Base-by-base conservation (phyloP, 2,329 filamentous ascomycete species). In the Ophiostoma ips region DNA sequence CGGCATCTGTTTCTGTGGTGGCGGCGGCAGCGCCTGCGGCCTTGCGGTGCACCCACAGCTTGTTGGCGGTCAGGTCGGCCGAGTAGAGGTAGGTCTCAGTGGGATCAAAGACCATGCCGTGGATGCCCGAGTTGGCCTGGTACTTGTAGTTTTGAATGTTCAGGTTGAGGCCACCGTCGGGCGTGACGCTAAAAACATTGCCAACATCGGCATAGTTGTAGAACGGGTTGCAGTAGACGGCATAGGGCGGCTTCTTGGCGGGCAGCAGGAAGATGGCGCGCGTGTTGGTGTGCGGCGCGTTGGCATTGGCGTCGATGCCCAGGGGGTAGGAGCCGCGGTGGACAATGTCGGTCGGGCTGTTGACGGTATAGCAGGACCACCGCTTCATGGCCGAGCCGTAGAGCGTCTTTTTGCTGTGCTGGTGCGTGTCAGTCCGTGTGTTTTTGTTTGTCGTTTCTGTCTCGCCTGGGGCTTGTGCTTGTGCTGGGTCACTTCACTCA, bases 301-400 rank as follows among this genome's bases (percentile, higher is more conserved):
- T 73, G 47, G 87, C 86, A 58, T 73, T 72, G 53, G 81, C 77
- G 62, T 94, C 76, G 57, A 85, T 83, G 41, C 77, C 79, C 64
- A 94, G 83, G 2, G 83, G 75, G 64, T 87, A 80, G 13, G 87
- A 87, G 41, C 73, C 72, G 63, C 83, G 76, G 58, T 92, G 87
- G 44, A 79, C 68, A 56, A 94, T 92, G 46, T 87, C 78, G 2
- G 78, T 81, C 3, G 87, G 84, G 57, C 77, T 82, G 59, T 81
- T 77, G 59, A 94, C 83, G 43, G 79, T 71, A 64, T 86, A 90
- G 63, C 83, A 88, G 46, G 83, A 83, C 86, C 87, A 94, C 64
- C 88, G 90, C 73, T 94, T 94, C 86, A 92, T 92, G 53, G 86
- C 85, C 3, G 87, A 82, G 59, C 87, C 87, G 64, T 94, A 94